Evolutionary conservation across 441 rosid species (phyloP), one percentile per base, ranked within the genome.

Genomic region (Isatis lusitanica): DNA sequence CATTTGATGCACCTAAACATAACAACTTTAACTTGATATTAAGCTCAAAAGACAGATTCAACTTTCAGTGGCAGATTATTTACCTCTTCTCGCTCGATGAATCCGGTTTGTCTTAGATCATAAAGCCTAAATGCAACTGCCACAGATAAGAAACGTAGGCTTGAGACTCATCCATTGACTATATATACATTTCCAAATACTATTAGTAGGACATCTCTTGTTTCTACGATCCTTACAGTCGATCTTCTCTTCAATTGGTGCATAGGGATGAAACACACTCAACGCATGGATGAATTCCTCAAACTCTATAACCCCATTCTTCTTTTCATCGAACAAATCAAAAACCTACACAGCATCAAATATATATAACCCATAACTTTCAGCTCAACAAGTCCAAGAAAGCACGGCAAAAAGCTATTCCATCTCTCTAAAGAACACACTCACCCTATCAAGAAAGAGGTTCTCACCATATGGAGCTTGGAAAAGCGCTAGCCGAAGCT

Each of bases 111-210:
- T 85, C 91, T 83, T 80, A 89, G 80, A 83, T 93, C 94, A 70
- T 93, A 88, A 36, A 91, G 80, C 83, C 87, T 88, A 83, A 93
- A 91, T 48, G 96, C 88, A 83, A 89, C 98, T 93, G 94, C 82
- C 76, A 76, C n/a, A 68, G 36, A 40, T 46, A 2, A 18, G 4
- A 68, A 73, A 60, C 24, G 36, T 60, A 48, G 30, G 47, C 26
- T 39, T 75, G 10, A 68, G 57, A 63, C n/a, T 53, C 66, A 52
- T n/a, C 28, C 10, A 28, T 13, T 6, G 3, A 7, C 13, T 28
- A 39, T 12, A 52, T 1, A 26, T 28, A 9, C 17, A n/a, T 42
- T 55, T 38, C 11, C 53, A 2, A 58, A 43, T 38, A 55, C 15
- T 12, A 21, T 18, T 38, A 57, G 9, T 48, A 66, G 33, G 66